phyloP scores from a whole-genome alignment of 2,329 filamentous ascomycete species.

The Teratosphaeria pseudoeucalypti region DNA sequence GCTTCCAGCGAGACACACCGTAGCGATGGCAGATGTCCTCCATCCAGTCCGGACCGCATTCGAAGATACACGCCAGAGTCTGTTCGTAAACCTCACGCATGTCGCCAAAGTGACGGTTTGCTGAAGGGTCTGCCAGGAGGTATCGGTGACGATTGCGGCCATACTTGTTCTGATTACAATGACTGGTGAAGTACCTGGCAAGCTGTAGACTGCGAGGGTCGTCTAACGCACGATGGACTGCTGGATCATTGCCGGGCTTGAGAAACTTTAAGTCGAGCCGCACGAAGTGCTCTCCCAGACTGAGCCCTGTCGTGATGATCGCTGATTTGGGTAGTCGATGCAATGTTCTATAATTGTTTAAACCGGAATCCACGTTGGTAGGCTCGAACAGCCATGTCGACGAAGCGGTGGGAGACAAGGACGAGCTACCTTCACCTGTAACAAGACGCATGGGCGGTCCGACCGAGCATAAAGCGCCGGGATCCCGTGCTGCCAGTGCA shows the following conservation, averaged over 20 bases:
- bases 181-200: constrained; percentile 25
- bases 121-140: constrained; percentile 16
- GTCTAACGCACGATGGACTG: constrained; percentile 5
- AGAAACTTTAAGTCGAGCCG: constrained; percentile 33
- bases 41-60: constrained; percentile 31
- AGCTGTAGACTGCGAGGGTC: constrained; percentile 16
- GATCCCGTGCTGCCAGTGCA: constrained; percentile 31
- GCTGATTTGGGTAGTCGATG: constrained; percentile 13
- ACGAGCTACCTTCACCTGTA: constrained; percentile 3
- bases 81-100: constrained; percentile 34
- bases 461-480: constrained; percentile 30
- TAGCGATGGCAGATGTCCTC: constrained; percentile 25
- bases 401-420: constrained; percentile 6
- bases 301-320: constrained; percentile 14
- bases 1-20: constrained; percentile 22
- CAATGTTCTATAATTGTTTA: constrained; percentile 25
- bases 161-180: constrained; percentile 21
- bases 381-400: constrained; percentile 23
- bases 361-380: constrained; percentile 23
- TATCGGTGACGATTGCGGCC: constrained; percentile 25
- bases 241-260: constrained; percentile 11
- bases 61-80: constrained; percentile 31
- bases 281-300: constrained; percentile 28
- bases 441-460: constrained; percentile 20
- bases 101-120: constrained; percentile 26